Evolutionary conservation across 23 red algal genomes (phyloP), one percentile per base, ranked within the genome.

Genomic region (Gracilaria vermiculophylla): DNA sequence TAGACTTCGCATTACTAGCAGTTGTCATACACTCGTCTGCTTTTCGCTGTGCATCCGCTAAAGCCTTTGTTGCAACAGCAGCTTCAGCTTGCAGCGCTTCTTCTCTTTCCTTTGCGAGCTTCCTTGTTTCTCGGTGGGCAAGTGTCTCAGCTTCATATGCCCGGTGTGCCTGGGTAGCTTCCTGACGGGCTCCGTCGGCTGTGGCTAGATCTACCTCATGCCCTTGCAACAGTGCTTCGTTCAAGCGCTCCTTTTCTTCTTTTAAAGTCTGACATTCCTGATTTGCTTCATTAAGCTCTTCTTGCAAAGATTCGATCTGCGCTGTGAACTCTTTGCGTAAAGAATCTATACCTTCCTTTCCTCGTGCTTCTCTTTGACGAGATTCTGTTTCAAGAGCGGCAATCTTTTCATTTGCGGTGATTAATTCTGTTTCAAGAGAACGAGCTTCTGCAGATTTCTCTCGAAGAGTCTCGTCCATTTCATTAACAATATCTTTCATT

Each of bases 101-200:
- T 60, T 93, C 77, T 44, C 90, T 50, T 25, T 76, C 82, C 52
- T 69, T 93, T 25, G 78, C 62, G 42, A 37, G 51, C 55, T 87
- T 56, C 11, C 82, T 62, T 33, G 90, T 93, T 62, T 82, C 73
- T 11, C 77, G 73, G 80, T 93, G 90, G 34, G 77, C 79, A 33
- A 76, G 45, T 35, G 81, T 52, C 75, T 93, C 90, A 29, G 81
- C 69, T 47, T 93, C 90, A 45, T 83, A 83, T 37, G 80, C 90
- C 16, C 54, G 61, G 32, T 80, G 75, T 42, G 90, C 90, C 42
- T 77, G 53, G 0, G 76, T 69, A 15, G 90, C 90, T 60, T 93
- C 69, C 40, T 83, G 43, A 64, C 90, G 61, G 20, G 90, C 90
- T 15, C 79, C 82, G 49, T 87, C 90, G 44, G 90, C 81, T 28